phyloP scores from a whole-genome alignment of 1,139 yeast species.

The Yamadazyma spencermartinsiae region DNA sequence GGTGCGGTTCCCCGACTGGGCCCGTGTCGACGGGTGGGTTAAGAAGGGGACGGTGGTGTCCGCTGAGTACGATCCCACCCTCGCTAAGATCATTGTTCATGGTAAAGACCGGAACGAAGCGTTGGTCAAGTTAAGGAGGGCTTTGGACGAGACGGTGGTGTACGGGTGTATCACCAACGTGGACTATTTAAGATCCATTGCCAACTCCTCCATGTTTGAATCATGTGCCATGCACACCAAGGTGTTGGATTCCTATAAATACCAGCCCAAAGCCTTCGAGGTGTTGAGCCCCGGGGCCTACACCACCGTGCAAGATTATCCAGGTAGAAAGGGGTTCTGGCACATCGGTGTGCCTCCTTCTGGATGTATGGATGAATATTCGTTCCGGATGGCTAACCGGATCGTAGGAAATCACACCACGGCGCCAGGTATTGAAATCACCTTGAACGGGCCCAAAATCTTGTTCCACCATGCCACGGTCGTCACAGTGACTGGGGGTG shows the following conservation, averaged over 20 bases:
- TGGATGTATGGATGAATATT: slow-evolving; percentile 95
- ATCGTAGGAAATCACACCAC: slow-evolving; percentile 81
- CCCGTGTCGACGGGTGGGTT: slow-evolving; percentile 94
- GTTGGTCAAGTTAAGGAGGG: slow-evolving; percentile 68
- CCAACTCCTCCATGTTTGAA: slow-evolving; percentile 79
- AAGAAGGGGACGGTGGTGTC: slow-evolving; percentile 85
- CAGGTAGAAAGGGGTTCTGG: slow-evolving; percentile 92
- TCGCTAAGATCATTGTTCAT: slow-evolving; percentile 93
- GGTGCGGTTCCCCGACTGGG: slow-evolving; percentile 82
- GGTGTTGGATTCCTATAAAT: slow-evolving; percentile 78
- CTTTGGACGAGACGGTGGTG: slow-evolving; percentile 82
- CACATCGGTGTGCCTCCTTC: slow-evolving; percentile 94
- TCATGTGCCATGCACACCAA: slow-evolving; percentile 84
- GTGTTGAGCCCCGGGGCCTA: slow-evolving; percentile 86
- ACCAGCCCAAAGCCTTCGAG: slow-evolving; percentile 82
- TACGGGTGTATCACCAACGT: slow-evolving; percentile 88
- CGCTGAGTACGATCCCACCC: slow-evolving; percentile 94
- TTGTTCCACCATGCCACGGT: slow-evolving; percentile 78
- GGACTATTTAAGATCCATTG: slow-evolving; percentile 85
- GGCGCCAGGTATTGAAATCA: slow-evolving; percentile 89
- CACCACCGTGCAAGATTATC: slow-evolving; percentile 94
- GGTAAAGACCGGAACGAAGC: slow-evolving; percentile 89
- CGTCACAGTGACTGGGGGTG: slow-evolving; percentile 86
- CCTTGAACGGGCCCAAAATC: slow-evolving; percentile 83
- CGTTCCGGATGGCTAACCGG: slow-evolving; percentile 85